Conservation (phyloP, 345 rosid genomes). For the Camelina hispida region DNA sequence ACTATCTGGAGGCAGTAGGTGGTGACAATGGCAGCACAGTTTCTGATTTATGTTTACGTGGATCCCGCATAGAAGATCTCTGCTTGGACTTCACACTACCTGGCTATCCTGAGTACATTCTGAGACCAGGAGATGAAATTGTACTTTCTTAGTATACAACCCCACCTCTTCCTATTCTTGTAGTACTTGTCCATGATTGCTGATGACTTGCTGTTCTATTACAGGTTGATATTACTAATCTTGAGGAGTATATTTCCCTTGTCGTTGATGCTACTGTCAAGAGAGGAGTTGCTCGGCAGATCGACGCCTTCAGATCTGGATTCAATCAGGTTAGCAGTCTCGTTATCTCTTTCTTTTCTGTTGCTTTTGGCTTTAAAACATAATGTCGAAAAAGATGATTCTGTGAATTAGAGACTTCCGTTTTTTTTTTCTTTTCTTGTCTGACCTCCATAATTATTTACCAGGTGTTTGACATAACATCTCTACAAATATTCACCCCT, state of each 20-base stretch:
- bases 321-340: conserved; percentile 79
- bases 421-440: neutral
- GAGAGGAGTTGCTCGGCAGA: conserved; percentile 76
- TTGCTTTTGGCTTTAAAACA: conserved; percentile 13
- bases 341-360: neutral
- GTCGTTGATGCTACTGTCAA: conserved; percentile 94
- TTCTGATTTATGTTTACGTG: conserved; percentile 62
- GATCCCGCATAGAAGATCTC: conserved; percentile 77
- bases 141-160: conserved; percentile 48
- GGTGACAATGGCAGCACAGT: conserved; percentile 46
- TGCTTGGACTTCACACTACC: conserved; percentile 93
- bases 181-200: conserved; percentile 21
- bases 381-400: conserved; percentile 1
- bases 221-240: conserved; percentile 79
- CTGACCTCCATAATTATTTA: neutral
- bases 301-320: conserved; percentile 94
- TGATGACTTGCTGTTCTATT: conserved; percentile 28
- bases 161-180: conserved; percentile 18
- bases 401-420: neutral
- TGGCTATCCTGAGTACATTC: conserved; percentile 84
- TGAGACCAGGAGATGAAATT: conserved; percentile 83
- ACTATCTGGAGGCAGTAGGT: conserved; percentile 59
- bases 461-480: conserved; percentile 92
- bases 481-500: conserved; percentile 92
- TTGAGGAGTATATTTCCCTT: conserved; percentile 84